Percentiles rank a stretch among this genome's conserved stretches.
These are phyloP conservation scores for Macrolepiota dolichaula DNA, from an alignment of 768 basidiomycete species.

Conservation along the genomic window DNA sequence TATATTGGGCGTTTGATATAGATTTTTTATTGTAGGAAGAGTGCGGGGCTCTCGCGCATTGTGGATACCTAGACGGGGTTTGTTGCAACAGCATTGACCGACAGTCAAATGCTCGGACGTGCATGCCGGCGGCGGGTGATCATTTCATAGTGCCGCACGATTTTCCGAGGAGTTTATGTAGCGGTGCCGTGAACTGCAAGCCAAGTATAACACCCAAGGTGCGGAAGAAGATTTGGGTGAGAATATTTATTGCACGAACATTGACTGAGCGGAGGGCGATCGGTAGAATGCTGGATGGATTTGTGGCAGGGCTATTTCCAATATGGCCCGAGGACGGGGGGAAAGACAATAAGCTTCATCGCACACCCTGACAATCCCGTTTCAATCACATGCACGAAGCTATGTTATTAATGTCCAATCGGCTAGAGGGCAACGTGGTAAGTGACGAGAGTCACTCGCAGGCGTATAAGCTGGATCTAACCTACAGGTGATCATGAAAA, in stretches of 20 bases:
- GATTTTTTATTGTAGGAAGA: neutral
- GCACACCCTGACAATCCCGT: neutral
- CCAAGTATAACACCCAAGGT: neutral
- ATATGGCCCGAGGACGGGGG: neutral
- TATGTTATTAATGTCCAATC: neutral
- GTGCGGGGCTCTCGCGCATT: neutral
- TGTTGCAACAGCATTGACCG: neutral
- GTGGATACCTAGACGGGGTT: neutral
- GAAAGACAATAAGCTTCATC: constrained; percentile 5
- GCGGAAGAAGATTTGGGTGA: neutral
- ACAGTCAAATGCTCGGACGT: neutral
- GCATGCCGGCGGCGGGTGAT: neutral
- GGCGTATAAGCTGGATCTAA: neutral
- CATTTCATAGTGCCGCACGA: neutral
- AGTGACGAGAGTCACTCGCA: neutral
- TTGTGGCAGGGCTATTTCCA: neutral
- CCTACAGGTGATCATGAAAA: neutral
- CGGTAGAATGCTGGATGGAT: neutral
- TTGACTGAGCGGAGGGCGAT: neutral
- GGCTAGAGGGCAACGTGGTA: neutral
- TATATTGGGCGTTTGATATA: neutral
- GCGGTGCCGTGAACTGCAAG: neutral
- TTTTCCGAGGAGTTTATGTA: constrained; percentile 1
- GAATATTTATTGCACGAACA: neutral
- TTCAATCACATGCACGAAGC: neutral